Evolutionary conservation across 495 filamentous ascomycete genomes (phyloP).

Genomic region (Neurospora sp.): DNA sequence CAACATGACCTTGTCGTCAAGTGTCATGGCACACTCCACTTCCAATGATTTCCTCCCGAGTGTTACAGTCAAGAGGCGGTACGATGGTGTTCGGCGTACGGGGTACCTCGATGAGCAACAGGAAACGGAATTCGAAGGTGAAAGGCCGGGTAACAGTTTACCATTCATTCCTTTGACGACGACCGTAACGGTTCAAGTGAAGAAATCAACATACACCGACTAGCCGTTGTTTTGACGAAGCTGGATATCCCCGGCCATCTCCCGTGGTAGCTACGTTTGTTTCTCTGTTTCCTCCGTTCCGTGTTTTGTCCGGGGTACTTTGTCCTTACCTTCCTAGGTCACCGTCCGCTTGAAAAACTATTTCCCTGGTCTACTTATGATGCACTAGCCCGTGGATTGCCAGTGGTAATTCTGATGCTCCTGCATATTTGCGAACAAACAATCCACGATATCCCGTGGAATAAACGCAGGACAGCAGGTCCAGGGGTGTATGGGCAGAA

Average conservation of each 20-base stretch:
- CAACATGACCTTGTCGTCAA: constrained; percentile 1
- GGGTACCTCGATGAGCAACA: constrained; percentile 3
- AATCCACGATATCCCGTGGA: constrained; percentile 6
- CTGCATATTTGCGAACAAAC: constrained; percentile 36
- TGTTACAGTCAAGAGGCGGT: constrained; percentile 6
- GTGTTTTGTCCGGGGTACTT: not conserved
- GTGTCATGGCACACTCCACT: constrained; percentile 12
- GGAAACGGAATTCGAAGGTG: constrained; percentile 7
- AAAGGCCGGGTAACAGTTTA: constrained; percentile 3
- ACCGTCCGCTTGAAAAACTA: not conserved
- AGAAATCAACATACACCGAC: not conserved
- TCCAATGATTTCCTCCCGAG: constrained; percentile 15
- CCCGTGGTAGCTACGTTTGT: not conserved
- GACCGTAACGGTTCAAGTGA: not conserved
- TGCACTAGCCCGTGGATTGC: constrained; percentile 33
- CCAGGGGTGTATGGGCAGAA: not conserved
- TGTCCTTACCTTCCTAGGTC: not conserved
- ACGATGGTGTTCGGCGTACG: not conserved
- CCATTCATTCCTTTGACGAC: not conserved
- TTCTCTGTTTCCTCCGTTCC: constrained; percentile 2
- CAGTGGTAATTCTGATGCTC: constrained; percentile 26
- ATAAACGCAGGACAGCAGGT: not conserved
- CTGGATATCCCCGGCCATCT: not conserved
- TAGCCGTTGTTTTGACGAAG: not conserved
- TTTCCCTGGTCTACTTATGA: constrained; percentile 17